phyloP scores from a whole-genome alignment of 2,329 filamentous ascomycete genomes.

The Botrytis paeoniae region DNA sequence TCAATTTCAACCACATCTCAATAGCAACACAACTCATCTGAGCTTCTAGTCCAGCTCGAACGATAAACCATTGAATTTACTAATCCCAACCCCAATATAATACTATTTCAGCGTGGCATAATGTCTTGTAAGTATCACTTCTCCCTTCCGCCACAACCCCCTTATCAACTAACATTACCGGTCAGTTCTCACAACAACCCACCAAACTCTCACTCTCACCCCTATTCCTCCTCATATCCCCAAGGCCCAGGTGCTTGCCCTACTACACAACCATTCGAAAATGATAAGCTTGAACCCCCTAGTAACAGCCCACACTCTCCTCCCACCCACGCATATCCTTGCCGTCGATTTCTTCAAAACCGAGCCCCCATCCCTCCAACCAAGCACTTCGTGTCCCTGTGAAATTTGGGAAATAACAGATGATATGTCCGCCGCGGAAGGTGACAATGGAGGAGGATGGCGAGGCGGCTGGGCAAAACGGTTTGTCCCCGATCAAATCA shows the following conservation, averaged over 20 bases:
- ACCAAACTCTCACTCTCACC: conserved; percentile 52
- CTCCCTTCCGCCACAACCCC: not conserved
- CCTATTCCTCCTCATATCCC: conserved; percentile 66
- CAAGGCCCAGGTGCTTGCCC: conserved; percentile 63
- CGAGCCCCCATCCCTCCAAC: conserved; percentile 58
- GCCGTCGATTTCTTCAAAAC: conserved; percentile 27
- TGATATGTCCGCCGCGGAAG: conserved; percentile 38
- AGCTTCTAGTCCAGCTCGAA: not conserved
- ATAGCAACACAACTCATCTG: not conserved
- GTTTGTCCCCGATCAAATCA: conserved; percentile 32
- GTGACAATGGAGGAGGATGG: conserved; percentile 72
- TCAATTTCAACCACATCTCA: not conserved
- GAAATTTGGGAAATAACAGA: conserved; percentile 33
- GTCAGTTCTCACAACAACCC: conserved; percentile 31
- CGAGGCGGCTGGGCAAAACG: conserved; percentile 61
- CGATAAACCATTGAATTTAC: not conserved
- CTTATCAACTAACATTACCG: conserved; percentile 7
- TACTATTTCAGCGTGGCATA: not conserved
- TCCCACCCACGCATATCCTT: conserved; percentile 46
- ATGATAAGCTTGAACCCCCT: conserved; percentile 88
- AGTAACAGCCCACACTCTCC: conserved; percentile 65
- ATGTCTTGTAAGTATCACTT: conserved; percentile 32
- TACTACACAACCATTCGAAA: conserved; percentile 71
- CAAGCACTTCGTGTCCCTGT: conserved; percentile 43
- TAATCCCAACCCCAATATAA: not conserved